Conservation (phyloP, 768 basidiomycete genomes). For the Trametes villosa region DNA sequence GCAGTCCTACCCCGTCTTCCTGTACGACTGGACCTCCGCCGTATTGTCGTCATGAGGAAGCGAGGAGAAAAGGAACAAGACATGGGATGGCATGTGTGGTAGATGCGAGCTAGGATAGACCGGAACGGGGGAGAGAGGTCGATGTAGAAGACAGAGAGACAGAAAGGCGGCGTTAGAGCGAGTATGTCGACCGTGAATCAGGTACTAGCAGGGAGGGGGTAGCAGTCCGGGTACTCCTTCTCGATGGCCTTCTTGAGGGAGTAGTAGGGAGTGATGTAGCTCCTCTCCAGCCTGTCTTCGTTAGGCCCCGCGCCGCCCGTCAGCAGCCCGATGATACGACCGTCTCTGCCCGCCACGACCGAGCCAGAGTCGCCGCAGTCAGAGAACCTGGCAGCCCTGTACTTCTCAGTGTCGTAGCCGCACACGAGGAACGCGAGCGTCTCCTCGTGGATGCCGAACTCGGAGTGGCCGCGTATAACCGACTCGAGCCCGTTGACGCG, state of each 20-base stretch:
- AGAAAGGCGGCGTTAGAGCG: background rate
- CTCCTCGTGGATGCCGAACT: too few relatives aligned
- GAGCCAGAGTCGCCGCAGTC: conserved; percentile 46
- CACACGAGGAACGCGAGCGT: conserved; percentile 27
- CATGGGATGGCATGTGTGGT: background rate
- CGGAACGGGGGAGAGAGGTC: background rate
- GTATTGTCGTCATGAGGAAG: too few relatives aligned
- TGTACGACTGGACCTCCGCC: too few relatives aligned
- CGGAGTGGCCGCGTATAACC: conserved; percentile 24
- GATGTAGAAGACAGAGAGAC: background rate
- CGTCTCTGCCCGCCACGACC: conserved; percentile 25
- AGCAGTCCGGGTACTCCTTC: conserved; percentile 7
- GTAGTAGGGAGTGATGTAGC: conserved; percentile 36
- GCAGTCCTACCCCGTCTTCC: too few relatives aligned
- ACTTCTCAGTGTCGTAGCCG: conserved; percentile 16
- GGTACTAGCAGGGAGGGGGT: background rate
- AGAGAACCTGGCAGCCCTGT: conserved; percentile 40
- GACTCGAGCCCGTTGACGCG: conserved; percentile 30
- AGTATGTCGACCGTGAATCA: background rate
- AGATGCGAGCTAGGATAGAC: background rate
- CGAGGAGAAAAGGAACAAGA: background rate
- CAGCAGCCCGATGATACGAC: conserved; percentile 36
- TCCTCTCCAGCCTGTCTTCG: conserved; percentile 14
- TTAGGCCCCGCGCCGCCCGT: conserved; percentile 31
- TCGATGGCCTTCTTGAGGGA: conserved; percentile 16